Evolutionary conservation across 768 basidiomycete genomes (phyloP).

Genomic region (Suillus ampliporus): DNA sequence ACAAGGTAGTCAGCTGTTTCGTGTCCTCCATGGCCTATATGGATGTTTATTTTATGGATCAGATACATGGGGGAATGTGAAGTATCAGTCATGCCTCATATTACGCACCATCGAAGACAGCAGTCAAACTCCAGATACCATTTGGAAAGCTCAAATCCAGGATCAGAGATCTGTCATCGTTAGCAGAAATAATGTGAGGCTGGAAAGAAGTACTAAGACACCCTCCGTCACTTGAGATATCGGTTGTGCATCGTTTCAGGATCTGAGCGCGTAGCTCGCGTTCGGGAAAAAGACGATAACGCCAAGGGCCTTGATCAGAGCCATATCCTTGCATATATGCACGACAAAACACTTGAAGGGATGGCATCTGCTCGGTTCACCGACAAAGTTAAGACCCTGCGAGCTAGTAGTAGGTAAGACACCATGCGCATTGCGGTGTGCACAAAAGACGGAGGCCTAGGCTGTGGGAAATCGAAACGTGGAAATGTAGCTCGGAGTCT

Average conservation of each 20-base stretch:
- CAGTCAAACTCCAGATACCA: constrained; percentile 50
- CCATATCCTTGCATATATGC: not conserved
- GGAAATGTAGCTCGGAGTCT: no score
- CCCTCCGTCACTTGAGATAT: constrained; percentile 18
- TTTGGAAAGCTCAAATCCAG: constrained; percentile 44
- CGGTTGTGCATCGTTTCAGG: constrained; percentile 26
- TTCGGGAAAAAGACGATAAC: constrained; percentile 41
- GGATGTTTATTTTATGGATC: constrained; percentile 21
- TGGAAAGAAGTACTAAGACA: constrained; percentile 50
- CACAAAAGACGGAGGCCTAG: no score
- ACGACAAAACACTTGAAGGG: not conserved
- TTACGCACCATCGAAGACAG: constrained; percentile 51
- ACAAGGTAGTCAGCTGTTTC: constrained; percentile 50
- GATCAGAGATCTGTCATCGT: constrained; percentile 54
- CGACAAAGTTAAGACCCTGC: not conserved
- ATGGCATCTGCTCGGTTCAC: not conserved
- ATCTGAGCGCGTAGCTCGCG: constrained; percentile 43
- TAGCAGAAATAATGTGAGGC: constrained; percentile 48
- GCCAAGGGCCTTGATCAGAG: constrained; percentile 21
- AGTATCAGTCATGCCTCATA: not conserved
- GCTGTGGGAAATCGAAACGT: no score
- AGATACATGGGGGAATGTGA: not conserved
- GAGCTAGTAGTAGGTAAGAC: no score
- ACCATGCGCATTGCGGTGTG: no score
- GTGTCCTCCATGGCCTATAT: constrained; percentile 47